phyloP scores from a whole-genome alignment of 306 rosid genomes.

The Vigna hirtella region DNA sequence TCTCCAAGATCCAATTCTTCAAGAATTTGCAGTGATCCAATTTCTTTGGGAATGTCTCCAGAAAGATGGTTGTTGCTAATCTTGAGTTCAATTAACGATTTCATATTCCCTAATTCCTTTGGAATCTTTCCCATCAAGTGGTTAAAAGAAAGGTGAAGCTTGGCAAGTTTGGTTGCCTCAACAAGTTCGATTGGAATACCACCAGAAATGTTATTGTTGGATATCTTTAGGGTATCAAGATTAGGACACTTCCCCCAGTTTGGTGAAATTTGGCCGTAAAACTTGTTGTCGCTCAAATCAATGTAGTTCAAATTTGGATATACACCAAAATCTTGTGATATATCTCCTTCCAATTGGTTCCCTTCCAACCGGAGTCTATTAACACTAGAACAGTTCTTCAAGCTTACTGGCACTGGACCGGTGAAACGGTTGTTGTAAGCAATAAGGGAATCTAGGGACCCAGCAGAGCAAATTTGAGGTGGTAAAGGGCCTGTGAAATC shows the following conservation, averaged over 20 bases:
- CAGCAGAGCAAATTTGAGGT: neutral
- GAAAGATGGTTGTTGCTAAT: conserved; percentile 25
- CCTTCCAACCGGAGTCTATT: conserved; percentile 27
- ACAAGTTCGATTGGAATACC: conserved; percentile 11
- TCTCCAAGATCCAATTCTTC: conserved; percentile 2
- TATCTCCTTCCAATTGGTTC: conserved; percentile 50
- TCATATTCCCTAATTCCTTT: conserved; percentile 33
- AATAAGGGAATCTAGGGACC: rapidly evolving
- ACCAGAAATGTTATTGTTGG: conserved; percentile 41
- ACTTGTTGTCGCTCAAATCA: conserved; percentile 45
- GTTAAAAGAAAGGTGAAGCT: conserved; percentile 43
- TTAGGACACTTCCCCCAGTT: conserved; percentile 35
- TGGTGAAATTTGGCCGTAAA: conserved; percentile 40
- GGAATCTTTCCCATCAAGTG: conserved; percentile 43
- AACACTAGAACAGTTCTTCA: conserved; percentile 38
- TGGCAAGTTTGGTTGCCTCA: neutral
- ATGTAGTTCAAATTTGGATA: conserved; percentile 38
- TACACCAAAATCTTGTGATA: conserved; percentile 43
- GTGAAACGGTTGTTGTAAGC: neutral
- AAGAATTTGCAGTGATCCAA: conserved; percentile 12
- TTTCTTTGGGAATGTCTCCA: conserved; percentile 29
- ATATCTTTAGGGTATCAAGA: neutral
- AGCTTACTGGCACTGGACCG: conserved; percentile 34
- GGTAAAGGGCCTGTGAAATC: conserved; percentile 31
- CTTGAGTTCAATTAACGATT: neutral